These are phyloP conservation scores for Clohesyomyces aquaticus DNA, from an alignment of 495 filamentous ascomycete species.

Conservation along the genomic window DNA sequence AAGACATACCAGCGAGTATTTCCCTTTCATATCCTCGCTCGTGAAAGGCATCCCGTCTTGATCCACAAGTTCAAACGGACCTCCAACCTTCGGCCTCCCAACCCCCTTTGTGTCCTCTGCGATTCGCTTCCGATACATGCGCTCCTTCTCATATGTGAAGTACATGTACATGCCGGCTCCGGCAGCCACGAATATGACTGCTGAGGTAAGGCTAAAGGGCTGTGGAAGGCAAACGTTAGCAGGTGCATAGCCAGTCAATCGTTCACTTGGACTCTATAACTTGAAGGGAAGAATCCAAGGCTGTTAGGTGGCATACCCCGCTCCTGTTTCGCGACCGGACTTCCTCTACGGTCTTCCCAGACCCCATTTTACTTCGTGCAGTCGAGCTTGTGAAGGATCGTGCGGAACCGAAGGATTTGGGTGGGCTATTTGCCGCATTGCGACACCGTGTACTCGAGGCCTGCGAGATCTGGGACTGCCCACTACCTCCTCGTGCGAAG, in stretches of 20 bases:
- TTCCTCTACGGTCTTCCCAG: constrained; percentile 40
- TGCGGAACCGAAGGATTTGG: constrained; percentile 5
- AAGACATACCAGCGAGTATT: constrained; percentile 66
- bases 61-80: constrained; percentile 79
- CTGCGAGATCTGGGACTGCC: neutral
- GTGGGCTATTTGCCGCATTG: neutral
- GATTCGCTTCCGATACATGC: constrained; percentile 81
- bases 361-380: constrained; percentile 22
- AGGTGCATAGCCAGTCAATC: neutral
- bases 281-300: neutral
- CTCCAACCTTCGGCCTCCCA: constrained; percentile 90
- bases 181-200: constrained; percentile 78
- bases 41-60: constrained; percentile 76
- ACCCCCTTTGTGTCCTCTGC: constrained; percentile 91
- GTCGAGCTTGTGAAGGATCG: constrained; percentile 27
- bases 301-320: constrained; percentile 26
- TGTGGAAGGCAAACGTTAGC: constrained; percentile 38
- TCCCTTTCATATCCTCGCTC: constrained; percentile 79
- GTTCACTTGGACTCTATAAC: neutral
- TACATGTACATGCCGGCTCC: constrained; percentile 80
- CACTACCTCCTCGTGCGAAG: neutral
- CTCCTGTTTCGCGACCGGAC: constrained; percentile 29
- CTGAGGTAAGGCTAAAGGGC: constrained; percentile 92
- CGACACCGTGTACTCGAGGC: neutral
- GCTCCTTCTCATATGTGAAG: constrained; percentile 86